phyloP scores from a whole-genome alignment of 2,329 filamentous ascomycete species.

The Aspergillus brunneoviolaceus region DNA sequence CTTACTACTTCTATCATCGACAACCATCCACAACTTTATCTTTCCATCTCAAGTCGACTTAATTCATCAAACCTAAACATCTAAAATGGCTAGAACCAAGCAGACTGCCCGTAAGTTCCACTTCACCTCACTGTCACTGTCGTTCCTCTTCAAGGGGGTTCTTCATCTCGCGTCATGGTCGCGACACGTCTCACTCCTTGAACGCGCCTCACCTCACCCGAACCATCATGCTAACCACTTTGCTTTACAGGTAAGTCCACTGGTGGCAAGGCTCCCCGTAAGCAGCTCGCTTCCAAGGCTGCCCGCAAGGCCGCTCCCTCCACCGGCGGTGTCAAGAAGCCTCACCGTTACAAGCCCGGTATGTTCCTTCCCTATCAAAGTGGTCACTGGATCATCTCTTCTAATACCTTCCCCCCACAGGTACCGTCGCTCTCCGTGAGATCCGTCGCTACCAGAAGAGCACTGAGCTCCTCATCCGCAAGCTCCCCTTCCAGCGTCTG shows the following conservation, averaged over 20 bases:
- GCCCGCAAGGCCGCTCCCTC: constrained; percentile 97
- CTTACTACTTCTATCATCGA: constrained; percentile 18
- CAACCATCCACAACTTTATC: constrained; percentile 18
- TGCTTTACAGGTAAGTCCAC: constrained; percentile 64
- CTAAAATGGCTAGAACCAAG: constrained; percentile 53
- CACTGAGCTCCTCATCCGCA: constrained; percentile 92
- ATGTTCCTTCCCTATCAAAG: constrained; percentile 24
- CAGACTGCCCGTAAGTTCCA: constrained; percentile 52
- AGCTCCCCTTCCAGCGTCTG: constrained; percentile 96
- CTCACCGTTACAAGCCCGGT: constrained; percentile 84
- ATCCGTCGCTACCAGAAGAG: constrained; percentile 98
- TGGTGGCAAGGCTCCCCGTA: constrained; percentile 73
- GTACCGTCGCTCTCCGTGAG: constrained; percentile 95
- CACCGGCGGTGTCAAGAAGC: constrained; percentile 96
- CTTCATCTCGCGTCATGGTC: constrained; percentile 17
- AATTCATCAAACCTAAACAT: constrained; percentile 31
- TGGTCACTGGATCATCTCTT: background rate
- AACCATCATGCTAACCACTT: constrained; percentile 28
- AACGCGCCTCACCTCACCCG: constrained; percentile 12
- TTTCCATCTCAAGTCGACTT: constrained; percentile 31
- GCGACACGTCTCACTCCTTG: constrained; percentile 10
- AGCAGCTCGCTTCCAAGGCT: constrained; percentile 99
- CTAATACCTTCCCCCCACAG: constrained; percentile 38
- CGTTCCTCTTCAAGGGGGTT: constrained; percentile 17
- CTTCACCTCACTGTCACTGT: constrained; percentile 18